Evolutionary conservation across 495 filamentous ascomycete genomes (phyloP).

Genomic region (Clohesyomyces aquaticus): DNA sequence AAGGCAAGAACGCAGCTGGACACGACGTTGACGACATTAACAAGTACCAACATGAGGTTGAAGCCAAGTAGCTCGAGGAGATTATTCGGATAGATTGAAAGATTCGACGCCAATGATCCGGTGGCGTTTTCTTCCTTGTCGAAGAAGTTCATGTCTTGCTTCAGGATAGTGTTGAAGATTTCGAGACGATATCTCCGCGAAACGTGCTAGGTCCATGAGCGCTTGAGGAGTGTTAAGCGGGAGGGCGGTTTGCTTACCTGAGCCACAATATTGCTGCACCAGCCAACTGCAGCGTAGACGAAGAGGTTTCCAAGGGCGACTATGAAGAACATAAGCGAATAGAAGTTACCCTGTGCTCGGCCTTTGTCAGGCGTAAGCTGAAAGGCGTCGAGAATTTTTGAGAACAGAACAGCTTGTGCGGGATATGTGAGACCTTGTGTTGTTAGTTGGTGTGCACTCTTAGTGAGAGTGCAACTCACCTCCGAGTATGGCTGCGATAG

Average conservation of each 20-base stretch:
- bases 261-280: slow-evolving; percentile 38
- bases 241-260: slow-evolving; percentile 24
- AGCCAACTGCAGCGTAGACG: slow-evolving; percentile 45
- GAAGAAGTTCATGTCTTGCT: slow-evolving; percentile 90
- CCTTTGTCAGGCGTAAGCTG: slow-evolving; percentile 23
- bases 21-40: slow-evolving; percentile 43
- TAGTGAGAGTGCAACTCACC: slow-evolving; percentile 10
- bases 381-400: slow-evolving; percentile 38
- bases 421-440: slow-evolving; percentile 38
- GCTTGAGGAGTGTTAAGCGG: background rate
- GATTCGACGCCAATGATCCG: slow-evolving; percentile 73
- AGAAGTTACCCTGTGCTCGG: slow-evolving; percentile 64
- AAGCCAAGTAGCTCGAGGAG: slow-evolving; percentile 43
- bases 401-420: slow-evolving; percentile 45
- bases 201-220: slow-evolving; percentile 23
- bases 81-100: slow-evolving; percentile 57
- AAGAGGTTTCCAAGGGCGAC: slow-evolving; percentile 80
- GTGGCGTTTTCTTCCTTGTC: slow-evolving; percentile 82
- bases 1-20: slow-evolving; percentile 41
- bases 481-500: slow-evolving; percentile 15
- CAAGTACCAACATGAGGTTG: slow-evolving; percentile 45
- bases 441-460: slow-evolving; percentile 1
- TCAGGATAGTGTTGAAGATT: slow-evolving; percentile 83
- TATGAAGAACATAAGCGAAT: slow-evolving; percentile 92
- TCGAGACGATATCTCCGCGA: slow-evolving; percentile 58